These are phyloP conservation scores for Fusarium pseudoanthophilum DNA, from an alignment of 2,329 filamentous ascomycete species.

Conservation along the genomic window DNA sequence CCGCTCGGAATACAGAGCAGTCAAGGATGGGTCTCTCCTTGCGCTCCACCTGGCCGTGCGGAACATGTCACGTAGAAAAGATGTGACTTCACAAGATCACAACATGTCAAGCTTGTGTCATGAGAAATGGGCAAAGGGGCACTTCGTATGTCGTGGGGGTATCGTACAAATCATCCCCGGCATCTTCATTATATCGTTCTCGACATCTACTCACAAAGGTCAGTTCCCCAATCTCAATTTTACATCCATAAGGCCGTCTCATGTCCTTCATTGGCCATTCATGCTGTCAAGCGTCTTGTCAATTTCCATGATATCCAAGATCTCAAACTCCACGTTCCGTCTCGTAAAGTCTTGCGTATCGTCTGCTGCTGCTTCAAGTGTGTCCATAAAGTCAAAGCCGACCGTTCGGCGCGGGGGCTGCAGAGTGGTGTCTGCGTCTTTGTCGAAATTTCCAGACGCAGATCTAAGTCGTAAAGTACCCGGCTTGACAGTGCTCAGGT, in stretches of 20 bases:
- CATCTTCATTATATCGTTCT: slow-evolving; percentile 34
- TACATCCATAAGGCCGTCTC: slow-evolving; percentile 55
- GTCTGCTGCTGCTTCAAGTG: slow-evolving; percentile 64
- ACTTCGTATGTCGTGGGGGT: slow-evolving; percentile 44
- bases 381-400: slow-evolving; percentile 63
- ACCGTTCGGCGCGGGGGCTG: slow-evolving; percentile 47
- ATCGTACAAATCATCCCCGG: slow-evolving; percentile 51
- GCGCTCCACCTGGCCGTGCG: slow-evolving; percentile 81
- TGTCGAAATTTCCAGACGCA: slow-evolving; percentile 44
- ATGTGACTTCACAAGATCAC: slow-evolving; percentile 4
- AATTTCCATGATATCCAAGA: slow-evolving; percentile 74
- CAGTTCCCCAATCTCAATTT: slow-evolving; percentile 17
- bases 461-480: slow-evolving; percentile 50
- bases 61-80: slow-evolving; percentile 48
- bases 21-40: slow-evolving; percentile 80
- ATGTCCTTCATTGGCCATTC: slow-evolving; percentile 60
- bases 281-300: slow-evolving; percentile 68
- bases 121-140: neutral
- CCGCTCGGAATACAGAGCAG: slow-evolving; percentile 81
- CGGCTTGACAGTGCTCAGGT: slow-evolving; percentile 60
- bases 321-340: slow-evolving; percentile 67
- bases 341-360: slow-evolving; percentile 59
- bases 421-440: slow-evolving; percentile 39
- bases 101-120: slow-evolving; percentile 3
- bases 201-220: slow-evolving; percentile 41